Percentiles rank a stretch among this genome's conserved stretches.
Evolutionary conservation across 768 basidiomycete species (phyloP).

Genomic region (Suillus discolor): DNA sequence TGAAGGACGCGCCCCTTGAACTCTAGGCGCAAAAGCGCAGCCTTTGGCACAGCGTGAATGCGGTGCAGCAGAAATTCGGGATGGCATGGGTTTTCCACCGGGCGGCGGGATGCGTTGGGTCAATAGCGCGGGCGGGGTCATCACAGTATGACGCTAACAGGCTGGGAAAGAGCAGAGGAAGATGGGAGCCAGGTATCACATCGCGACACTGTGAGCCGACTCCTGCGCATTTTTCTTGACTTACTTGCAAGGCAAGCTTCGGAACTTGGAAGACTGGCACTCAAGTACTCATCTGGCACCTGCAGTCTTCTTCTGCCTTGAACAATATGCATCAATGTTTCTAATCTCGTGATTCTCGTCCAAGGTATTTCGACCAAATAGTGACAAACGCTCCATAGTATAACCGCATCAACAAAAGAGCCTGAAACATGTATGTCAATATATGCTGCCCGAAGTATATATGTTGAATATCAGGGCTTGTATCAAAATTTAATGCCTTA

Average conservation of each 20-base stretch:
- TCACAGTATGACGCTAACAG: background rate
- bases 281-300: background rate
- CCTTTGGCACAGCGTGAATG: conserved; percentile 7
- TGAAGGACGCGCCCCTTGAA: background rate
- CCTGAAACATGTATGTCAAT: too few species aligned
- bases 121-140: background rate
- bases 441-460: too few species aligned
- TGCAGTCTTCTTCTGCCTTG: conserved; percentile 5
- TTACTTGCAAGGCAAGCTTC: conserved; percentile 11
- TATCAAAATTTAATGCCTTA: too few species aligned
- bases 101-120: background rate
- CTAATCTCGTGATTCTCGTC: background rate
- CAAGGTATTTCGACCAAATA: conserved; percentile 1
- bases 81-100: background rate
- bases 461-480: too few species aligned
- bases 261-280: background rate
- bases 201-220: background rate
- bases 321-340: conserved; percentile 1
- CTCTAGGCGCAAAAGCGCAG: background rate
- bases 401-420: too few species aligned
- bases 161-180: conserved; percentile 2
- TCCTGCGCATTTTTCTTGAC: conserved; percentile 3
- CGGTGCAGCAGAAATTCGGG: conserved; percentile 2
- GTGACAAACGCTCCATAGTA: background rate
- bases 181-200: conserved; percentile 2